Evolutionary conservation across 306 rosid genomes (phyloP), one percentile per base, ranked within the genome.

Genomic region (Crataegus laevigata): DNA sequence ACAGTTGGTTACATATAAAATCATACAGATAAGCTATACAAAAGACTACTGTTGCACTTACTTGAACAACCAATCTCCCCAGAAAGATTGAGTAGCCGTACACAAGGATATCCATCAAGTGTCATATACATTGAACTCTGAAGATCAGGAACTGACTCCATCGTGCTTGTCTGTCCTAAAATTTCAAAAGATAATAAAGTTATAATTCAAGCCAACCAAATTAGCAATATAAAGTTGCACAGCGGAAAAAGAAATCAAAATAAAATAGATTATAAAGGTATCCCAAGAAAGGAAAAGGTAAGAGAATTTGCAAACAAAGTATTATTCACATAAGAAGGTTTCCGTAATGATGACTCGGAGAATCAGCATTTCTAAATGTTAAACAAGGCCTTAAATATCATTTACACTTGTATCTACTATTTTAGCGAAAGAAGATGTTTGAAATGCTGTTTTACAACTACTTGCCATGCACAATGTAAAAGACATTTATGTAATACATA

Each of bases 101-200:
- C 96, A 66, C 98, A 93, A 62, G 98, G 97, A 85, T 34, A 80
- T 51, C 90, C 93, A 42, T 83, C 90, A 64, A 91, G 83, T 51
- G 75, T 80, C 58, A 83, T 82, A 82, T 93, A 93, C 97, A 93
- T 93, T 22, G 94, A 87, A 80, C 83, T 88, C 79, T 89, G 96
- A 75, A 93, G 97, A 86, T 93, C 98, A 3, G 98, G 98, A 77
- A 93, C 98, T 21, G 98, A 93, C 78, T 91, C 92, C 88, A 93
- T 85, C 72, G 83, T 75, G 74, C 75, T 80, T 40, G 88, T 79
- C 72, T 84, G 78, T 43, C 81, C 91, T 85, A 79, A 54, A 52
- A 55, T 28, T 68, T 42, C 28, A 47, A 77, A 64, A 60, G 38
- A 55, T 15, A 7, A 17, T 29, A 21, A n/a, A 19, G 57, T 24